Percentiles rank a stretch among this genome's conserved stretches.
Conservation (phyloP, 2,329 filamentous ascomycete species). For the Epichloe uncinata region DNA sequence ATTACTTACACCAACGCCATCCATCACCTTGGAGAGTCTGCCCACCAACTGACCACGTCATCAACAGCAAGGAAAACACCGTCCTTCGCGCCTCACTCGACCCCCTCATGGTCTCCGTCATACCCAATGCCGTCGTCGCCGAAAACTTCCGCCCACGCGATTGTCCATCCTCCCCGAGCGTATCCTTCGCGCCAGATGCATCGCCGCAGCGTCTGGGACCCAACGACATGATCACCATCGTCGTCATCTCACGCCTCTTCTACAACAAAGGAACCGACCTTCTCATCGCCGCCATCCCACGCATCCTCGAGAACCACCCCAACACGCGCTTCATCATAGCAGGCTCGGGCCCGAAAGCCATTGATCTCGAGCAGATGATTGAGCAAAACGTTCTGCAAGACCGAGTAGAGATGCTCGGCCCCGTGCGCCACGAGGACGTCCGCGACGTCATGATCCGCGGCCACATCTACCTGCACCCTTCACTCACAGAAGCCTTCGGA, state of each 20-base stretch:
- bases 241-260: constrained; percentile 93
- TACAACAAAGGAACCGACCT: constrained; percentile 98
- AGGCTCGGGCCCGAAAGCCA: constrained; percentile 89
- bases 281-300: constrained; percentile 87
- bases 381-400: constrained; percentile 91
- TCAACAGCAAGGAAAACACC: constrained; percentile 82
- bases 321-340: constrained; percentile 96
- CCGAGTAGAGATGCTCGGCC: constrained; percentile 81
- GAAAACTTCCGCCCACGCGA: constrained; percentile 74
- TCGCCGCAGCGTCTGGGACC: constrained; percentile 61
- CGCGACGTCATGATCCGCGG: constrained; percentile 94
- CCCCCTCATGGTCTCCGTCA: constrained; percentile 93
- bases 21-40: not conserved
- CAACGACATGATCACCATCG: constrained; percentile 82
- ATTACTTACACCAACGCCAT: too few species aligned
- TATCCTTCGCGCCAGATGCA: constrained; percentile 28
- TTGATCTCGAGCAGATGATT: constrained; percentile 96
- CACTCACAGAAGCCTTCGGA: constrained; percentile 90
- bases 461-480: constrained; percentile 92
- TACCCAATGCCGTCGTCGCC: constrained; percentile 92
- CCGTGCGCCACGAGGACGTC: constrained; percentile 90
- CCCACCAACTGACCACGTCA: not conserved
- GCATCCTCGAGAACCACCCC: constrained; percentile 76
- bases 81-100: constrained; percentile 89
- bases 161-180: constrained; percentile 21